phyloP scores from a whole-genome alignment of 176 grass and related monocot species.

The Eremochloa ophiuroides region DNA sequence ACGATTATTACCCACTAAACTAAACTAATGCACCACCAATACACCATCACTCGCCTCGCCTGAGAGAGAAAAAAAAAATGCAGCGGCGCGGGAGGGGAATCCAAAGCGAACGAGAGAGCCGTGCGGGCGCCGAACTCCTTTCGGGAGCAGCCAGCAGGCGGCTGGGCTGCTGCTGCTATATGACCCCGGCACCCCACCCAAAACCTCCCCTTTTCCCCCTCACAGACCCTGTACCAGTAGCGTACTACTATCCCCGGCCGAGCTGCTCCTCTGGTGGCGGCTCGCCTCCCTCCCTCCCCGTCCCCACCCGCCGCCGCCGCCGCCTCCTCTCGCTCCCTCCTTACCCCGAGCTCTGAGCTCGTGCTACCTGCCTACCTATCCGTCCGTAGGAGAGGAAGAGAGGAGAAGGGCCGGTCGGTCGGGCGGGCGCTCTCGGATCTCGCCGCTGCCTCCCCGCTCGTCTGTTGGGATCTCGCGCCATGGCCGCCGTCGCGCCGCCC shows the following conservation, averaged over 20 bases:
- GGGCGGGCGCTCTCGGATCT: slow-evolving; percentile 42
- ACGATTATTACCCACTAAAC: neutral
- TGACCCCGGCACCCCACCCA: slow-evolving; percentile 16
- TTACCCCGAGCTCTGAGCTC: slow-evolving; percentile 3
- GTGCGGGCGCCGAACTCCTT: slow-evolving; percentile 27
- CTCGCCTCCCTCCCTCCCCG: slow-evolving; percentile 33
- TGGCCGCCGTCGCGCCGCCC: slow-evolving; percentile 61
- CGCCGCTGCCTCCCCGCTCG: slow-evolving; percentile 1
- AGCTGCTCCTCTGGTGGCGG: slow-evolving; percentile 44
- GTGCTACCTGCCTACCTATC: slow-evolving; percentile 13
- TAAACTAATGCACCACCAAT: neutral
- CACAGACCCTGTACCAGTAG: neutral
- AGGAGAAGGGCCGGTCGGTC: slow-evolving; percentile 9
- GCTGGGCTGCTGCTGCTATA: slow-evolving; percentile 8
- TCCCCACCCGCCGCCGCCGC: neutral
- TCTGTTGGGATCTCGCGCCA: slow-evolving; percentile 37
- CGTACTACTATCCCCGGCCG: neutral
- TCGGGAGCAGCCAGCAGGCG: no score
- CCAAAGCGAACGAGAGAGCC: slow-evolving; percentile 14
- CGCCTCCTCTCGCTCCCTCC: neutral
- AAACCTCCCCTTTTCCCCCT: slow-evolving; percentile 24
- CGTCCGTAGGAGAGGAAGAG: slow-evolving; percentile 5
- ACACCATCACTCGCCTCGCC: no score
- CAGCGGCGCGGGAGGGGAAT: slow-evolving; percentile 12
- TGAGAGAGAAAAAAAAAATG: no score